Evolutionary conservation across 305 asterid genomes (phyloP), one percentile per base, ranked within the genome.

Genomic region (Coffea humblotiana): DNA sequence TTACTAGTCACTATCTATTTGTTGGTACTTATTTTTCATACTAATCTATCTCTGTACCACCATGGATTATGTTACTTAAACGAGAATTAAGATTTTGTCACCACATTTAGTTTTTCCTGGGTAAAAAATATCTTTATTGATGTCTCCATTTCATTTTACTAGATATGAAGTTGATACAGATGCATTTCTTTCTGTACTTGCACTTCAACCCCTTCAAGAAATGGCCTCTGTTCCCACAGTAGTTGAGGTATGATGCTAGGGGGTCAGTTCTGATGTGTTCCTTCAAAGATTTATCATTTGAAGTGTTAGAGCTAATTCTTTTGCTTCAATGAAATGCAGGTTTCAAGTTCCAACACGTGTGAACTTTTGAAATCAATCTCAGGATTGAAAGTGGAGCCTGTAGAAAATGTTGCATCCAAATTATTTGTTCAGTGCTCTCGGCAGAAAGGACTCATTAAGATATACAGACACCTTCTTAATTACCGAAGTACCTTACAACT

Each of bases 361-460:
- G 95, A 96, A 79, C 97, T 96, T 79, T 83, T 96, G 74, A 92
- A 89, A 85, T 92, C 98, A 72, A 90, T 96, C 75, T 90, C 98
- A 60, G 99, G 99, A 77, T 86, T 96, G 89, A 92, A 89, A 86
- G 97, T 96, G 79, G 92, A 89, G 82, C 98, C 99, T 25, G 97
- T 96, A 80, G 94, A 92, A 81, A 92, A 94, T 83, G 97, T 91
- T 73, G 82, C 97, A 43, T 91, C 99, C 83, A 96, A 96, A 88
- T 90, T 96, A 87, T 91, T 96, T 81, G 99, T 94, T 80, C 99
- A 96, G 89, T 96, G 99, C 85, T 96, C 99, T 83, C 91, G 99
- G 77, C 98, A 96, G 72, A 96, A 94, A 86, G 99, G 98, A 77
- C 97, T 96, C 71, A 91, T 96, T 84, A 92, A 92, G 86, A 96